Evolutionary conservation across 2,329 filamentous ascomycete species (phyloP).

Genomic region (Orbilia javanica): DNA sequence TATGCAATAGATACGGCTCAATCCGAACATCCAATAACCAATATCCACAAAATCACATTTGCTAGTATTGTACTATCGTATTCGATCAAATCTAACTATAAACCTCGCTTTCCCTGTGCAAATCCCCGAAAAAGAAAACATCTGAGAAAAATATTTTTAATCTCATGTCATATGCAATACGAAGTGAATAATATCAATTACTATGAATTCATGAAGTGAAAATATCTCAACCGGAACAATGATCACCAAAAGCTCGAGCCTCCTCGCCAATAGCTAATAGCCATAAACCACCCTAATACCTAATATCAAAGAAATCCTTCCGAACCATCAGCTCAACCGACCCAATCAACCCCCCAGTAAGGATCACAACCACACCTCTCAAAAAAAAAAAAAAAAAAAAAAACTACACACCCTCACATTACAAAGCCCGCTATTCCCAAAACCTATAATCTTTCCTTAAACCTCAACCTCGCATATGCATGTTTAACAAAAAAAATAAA

Average conservation of each 20-base stretch:
- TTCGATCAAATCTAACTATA: too few relatives aligned
- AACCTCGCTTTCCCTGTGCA: too few relatives aligned
- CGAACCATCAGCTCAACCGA: neutral
- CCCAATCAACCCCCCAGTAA: slow-evolving; percentile 16
- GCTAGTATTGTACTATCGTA: too few relatives aligned
- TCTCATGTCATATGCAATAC: too few relatives aligned
- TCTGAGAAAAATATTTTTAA: too few relatives aligned
- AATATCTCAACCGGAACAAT: neutral
- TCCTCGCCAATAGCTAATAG: neutral
- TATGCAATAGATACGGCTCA: too few relatives aligned
- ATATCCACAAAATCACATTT: too few relatives aligned
- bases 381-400: too few relatives aligned
- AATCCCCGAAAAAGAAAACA: too few relatives aligned
- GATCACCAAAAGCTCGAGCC: neutral
- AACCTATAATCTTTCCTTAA: slow-evolving; percentile 51
- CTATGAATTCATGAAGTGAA: neutral
- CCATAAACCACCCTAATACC: neutral
- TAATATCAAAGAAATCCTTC: neutral
- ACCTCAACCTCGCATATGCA: slow-evolving; percentile 33
- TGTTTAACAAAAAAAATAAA: neutral
- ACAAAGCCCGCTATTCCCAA: slow-evolving; percentile 34
- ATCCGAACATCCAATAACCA: too few relatives aligned
- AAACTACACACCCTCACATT: neutral
- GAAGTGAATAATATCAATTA: too few relatives aligned
- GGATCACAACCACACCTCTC: neutral